A percentile compares a stretch with the other conserved stretches of the same genome.
These are phyloP conservation scores for Agrocybe pediades DNA, from an alignment of 768 basidiomycete species.

Conservation along the genomic window DNA sequence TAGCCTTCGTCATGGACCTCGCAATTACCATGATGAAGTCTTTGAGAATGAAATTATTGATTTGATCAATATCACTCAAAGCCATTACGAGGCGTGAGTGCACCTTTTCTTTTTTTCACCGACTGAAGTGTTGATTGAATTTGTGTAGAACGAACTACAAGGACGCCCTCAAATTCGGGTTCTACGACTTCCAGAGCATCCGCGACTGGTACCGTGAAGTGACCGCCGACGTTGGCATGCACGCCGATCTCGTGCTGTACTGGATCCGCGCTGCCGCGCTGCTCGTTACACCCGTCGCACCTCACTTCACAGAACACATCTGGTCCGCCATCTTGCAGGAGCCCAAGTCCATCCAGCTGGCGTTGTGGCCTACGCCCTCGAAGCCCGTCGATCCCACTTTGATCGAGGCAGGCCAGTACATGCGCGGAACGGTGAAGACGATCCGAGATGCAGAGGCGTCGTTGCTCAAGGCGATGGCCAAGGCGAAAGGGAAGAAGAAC, in stretches of 20 bases:
- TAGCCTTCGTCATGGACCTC: slow-evolving; percentile 72
- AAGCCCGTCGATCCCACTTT: slow-evolving; percentile 60
- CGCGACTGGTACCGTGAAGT: slow-evolving; percentile 98
- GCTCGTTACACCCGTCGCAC: slow-evolving; percentile 83
- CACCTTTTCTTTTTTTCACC: background rate
- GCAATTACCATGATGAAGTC: slow-evolving; percentile 83
- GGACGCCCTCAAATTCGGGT: slow-evolving; percentile 91
- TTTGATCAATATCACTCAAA: slow-evolving; percentile 79
- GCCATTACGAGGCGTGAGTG: slow-evolving; percentile 79
- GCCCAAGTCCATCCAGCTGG: slow-evolving; percentile 75
- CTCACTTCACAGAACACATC: slow-evolving; percentile 93
- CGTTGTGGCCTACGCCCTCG: slow-evolving; percentile 77
- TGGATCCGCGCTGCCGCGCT: slow-evolving; percentile 86
- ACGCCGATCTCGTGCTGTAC: slow-evolving; percentile 79
- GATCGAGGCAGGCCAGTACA: slow-evolving; percentile 79
- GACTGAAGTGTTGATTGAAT: background rate
- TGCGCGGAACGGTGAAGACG: slow-evolving; percentile 88
- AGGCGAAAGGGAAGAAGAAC: slow-evolving; percentile 67
- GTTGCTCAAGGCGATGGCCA: slow-evolving; percentile 77
- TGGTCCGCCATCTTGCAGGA: slow-evolving; percentile 77
- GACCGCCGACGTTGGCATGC: slow-evolving; percentile 88
- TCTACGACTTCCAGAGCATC: slow-evolving; percentile 90
- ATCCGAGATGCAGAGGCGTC: slow-evolving; percentile 87
- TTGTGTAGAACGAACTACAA: slow-evolving; percentile 86
- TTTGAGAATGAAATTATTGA: slow-evolving; percentile 93